A percentile compares a stretch with the other conserved stretches of the same genome.
Evolutionary conservation across 345 rosid genomes (phyloP).

Genomic region (Lagerstroemia speciosa): DNA sequence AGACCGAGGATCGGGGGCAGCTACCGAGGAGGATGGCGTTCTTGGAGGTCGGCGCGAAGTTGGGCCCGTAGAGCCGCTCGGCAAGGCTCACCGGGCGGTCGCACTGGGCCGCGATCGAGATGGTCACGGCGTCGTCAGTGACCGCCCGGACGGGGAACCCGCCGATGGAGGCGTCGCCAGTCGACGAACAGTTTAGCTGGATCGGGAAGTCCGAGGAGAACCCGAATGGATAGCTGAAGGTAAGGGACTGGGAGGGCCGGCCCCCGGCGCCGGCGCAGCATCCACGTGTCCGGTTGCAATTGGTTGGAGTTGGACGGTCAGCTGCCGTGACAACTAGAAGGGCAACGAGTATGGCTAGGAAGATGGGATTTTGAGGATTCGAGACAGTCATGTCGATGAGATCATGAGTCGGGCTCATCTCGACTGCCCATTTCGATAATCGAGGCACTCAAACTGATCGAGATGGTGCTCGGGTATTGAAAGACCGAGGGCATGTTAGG

Average conservation of each 20-base stretch:
- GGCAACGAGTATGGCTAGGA: not conserved
- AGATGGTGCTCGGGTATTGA: not conserved
- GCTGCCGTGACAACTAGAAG: not conserved
- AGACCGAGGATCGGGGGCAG: constrained; percentile 18
- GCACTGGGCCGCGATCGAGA: constrained; percentile 36
- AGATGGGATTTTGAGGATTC: not conserved
- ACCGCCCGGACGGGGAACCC: constrained; percentile 20
- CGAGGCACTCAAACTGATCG: not conserved
- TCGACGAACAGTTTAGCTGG: constrained; percentile 33
- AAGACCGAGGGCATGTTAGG: too few species aligned
- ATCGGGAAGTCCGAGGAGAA: constrained; percentile 42
- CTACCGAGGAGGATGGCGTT: constrained; percentile 37
- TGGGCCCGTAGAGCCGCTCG: constrained; percentile 21
- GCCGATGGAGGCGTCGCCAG: constrained; percentile 14
- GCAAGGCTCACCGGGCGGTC: constrained; percentile 33
- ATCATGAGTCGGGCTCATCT: not conserved
- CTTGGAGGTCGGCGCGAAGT: constrained; percentile 31
- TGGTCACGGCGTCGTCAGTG: constrained; percentile 15
- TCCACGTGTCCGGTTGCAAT: constrained; percentile 35
- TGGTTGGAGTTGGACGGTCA: not conserved
- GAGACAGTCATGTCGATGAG: not conserved
- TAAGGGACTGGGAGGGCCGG: not conserved
- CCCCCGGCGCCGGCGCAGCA: not conserved
- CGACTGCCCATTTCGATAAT: not conserved
- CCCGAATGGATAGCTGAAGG: constrained; percentile 51